Evolutionary conservation across 306 rosid genomes (phyloP), one percentile per base, ranked within the genome.

Genomic region (Dryas drummondii): DNA sequence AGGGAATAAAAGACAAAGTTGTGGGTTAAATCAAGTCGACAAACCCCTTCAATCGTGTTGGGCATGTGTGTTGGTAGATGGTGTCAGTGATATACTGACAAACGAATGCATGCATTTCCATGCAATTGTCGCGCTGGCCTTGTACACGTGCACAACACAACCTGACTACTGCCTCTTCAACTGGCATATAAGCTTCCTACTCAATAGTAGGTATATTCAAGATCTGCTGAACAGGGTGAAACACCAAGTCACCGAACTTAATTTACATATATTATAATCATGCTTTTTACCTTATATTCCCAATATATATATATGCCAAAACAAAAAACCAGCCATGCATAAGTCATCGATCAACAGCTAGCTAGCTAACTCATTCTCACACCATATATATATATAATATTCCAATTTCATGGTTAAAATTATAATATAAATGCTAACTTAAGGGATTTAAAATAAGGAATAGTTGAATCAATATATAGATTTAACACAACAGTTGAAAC

Each of bases 71-170:
- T 84, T 84, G 83, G 88, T 76, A 51, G 78, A 80, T 71, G 81
- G 80, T 84, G 97, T 87, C 96, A 93, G 86, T 83, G 81, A 84
- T 88, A 84, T 86, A 80, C 84, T 86, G 92, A 85, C 96, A 89
- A 79, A 76, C 71, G 83, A 76, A 72, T 81, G 77, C 92, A 91
- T 89, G 82, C 82, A 82, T 88, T 91, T 93, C 87, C 92, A 93
- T 91, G 96, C 90, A 88, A 58, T 83, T 89, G 98, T 91, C 97
- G 22, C 96, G 22, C 81, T 19, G 49, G 70, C 68, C 80, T 66
- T 59, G 44, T 82, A 76, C 96, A 88, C 93, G 90, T 87, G 88
- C 89, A 70, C 70, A 69, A 70, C 82, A 52, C 80, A 54, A 66
- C 70, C 67, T 76, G 42, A 70, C 74, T 37, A n/a, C 51, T 32